phyloP scores from a whole-genome alignment of 192 early-diverging fungal genomes.

The Mortierella antarctica region DNA sequence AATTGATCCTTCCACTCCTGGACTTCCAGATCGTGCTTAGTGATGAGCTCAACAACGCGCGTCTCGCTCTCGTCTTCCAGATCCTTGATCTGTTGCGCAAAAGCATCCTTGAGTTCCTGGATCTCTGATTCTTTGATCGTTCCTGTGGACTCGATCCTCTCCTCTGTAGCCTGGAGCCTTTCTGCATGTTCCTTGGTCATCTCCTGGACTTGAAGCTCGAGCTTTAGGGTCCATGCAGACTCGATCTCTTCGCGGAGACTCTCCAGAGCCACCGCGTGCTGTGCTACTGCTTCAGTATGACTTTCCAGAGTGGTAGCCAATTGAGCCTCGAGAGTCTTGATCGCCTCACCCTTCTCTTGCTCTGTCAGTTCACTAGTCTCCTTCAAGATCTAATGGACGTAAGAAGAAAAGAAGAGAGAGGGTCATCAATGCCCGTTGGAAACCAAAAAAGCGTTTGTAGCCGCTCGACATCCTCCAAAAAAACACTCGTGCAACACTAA shows the following conservation, averaged over 20 bases:
- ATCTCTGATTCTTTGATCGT: conserved; percentile 16
- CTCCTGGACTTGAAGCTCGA: conserved; percentile 22
- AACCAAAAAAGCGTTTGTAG: neutral
- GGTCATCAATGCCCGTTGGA: neutral
- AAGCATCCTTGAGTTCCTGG: conserved; percentile 26
- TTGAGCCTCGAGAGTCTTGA: conserved; percentile 26
- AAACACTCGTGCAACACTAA: neutral
- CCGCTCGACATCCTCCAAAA: neutral
- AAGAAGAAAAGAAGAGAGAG: neutral
- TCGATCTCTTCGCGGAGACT: conserved; percentile 26
- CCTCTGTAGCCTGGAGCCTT: conserved; percentile 3
- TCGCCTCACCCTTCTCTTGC: conserved; percentile 13
- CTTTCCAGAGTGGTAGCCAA: conserved; percentile 7
- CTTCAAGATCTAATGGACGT: conserved; percentile 11
- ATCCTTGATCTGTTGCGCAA: conserved; percentile 30
- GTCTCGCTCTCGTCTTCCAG: conserved; percentile 23
- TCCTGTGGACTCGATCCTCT: neutral
- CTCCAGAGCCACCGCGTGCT: conserved; percentile 28
- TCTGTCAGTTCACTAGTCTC: conserved; percentile 28
- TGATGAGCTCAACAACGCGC: conserved; percentile 3
- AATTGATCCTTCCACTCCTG: conserved; percentile 31
- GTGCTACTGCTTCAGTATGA: neutral
- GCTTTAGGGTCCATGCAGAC: conserved; percentile 19
- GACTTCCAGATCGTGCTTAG: conserved; percentile 21
- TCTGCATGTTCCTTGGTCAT: conserved; percentile 19